Evolutionary conservation across 306 rosid genomes (phyloP).

Genomic region (Quercus dentata): DNA sequence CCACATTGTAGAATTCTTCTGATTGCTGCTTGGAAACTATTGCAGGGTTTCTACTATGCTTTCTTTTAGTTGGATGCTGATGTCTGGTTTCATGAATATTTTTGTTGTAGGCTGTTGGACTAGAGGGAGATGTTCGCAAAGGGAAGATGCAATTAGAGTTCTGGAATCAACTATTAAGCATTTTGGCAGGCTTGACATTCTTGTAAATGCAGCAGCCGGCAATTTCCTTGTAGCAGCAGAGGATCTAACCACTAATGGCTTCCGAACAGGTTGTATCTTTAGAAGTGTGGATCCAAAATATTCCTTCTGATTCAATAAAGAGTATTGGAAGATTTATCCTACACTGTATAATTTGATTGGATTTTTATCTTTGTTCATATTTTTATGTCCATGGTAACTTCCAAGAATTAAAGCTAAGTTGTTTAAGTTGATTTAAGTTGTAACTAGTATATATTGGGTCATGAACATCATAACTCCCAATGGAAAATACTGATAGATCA

Average conservation of each 20-base stretch:
- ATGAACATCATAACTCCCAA: neutral
- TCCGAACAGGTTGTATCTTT: constrained; percentile 65
- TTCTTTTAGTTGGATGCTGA: neutral
- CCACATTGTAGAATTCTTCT: neutral
- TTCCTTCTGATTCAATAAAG: neutral
- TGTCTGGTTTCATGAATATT: neutral
- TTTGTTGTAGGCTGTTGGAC: constrained; percentile 61
- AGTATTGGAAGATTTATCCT: neutral
- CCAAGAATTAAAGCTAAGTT: neutral
- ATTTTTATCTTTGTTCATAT: neutral
- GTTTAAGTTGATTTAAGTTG: neutral
- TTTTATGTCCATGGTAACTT: neutral
- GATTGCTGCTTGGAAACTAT: neutral
- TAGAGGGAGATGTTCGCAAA: constrained; percentile 89
- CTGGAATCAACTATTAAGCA: constrained; percentile 64
- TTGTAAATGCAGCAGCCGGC: constrained; percentile 90
- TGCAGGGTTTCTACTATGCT: neutral
- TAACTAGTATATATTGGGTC: neutral
- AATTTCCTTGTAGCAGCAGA: constrained; percentile 78
- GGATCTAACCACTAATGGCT: constrained; percentile 90
- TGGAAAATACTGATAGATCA: neutral
- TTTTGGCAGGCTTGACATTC: constrained; percentile 82
- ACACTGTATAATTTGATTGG: too few relatives aligned
- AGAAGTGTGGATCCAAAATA: neutral
- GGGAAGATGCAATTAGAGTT: constrained; percentile 71